These are phyloP conservation scores for Colletotrichum cordylinicola DNA, from an alignment of 2,329 filamentous ascomycete genomes.

Conservation along the genomic window DNA sequence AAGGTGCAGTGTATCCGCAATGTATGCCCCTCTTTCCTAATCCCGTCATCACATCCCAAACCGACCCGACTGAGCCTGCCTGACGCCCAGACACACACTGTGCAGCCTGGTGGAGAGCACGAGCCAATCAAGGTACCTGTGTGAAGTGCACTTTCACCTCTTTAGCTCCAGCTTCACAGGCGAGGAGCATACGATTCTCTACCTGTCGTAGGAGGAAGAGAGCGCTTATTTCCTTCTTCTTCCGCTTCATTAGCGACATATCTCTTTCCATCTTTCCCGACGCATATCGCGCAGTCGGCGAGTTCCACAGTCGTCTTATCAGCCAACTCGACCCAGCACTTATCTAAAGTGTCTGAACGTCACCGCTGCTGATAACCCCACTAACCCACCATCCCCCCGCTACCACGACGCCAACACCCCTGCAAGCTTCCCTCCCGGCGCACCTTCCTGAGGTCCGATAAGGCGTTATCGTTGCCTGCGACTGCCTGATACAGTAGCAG, in stretches of 20 bases:
- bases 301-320: background rate
- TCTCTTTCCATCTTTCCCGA: background rate
- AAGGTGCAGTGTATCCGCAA: background rate
- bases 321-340: background rate
- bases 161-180: background rate
- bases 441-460: constrained; percentile 6
- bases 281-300: background rate
- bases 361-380: constrained; percentile 11
- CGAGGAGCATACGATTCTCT: background rate
- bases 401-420: background rate
- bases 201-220: background rate
- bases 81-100: constrained; percentile 18
- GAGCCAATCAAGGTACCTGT: background rate
- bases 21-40: constrained; percentile 20
- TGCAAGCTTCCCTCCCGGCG: background rate
- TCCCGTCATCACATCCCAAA: constrained; percentile 13
- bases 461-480: constrained; percentile 33
- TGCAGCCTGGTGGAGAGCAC: constrained; percentile 8
- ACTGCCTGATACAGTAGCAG: constrained; percentile 26
- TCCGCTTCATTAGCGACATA: background rate
- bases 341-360: background rate
- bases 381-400: background rate
- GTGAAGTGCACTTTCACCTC: background rate
- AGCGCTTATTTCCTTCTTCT: background rate
- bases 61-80: background rate